A percentile compares a stretch with the other conserved stretches of the same genome.
Evolutionary conservation across 108 stramenopile genomes (phyloP).

Genomic region (Epithemia pelagica): DNA sequence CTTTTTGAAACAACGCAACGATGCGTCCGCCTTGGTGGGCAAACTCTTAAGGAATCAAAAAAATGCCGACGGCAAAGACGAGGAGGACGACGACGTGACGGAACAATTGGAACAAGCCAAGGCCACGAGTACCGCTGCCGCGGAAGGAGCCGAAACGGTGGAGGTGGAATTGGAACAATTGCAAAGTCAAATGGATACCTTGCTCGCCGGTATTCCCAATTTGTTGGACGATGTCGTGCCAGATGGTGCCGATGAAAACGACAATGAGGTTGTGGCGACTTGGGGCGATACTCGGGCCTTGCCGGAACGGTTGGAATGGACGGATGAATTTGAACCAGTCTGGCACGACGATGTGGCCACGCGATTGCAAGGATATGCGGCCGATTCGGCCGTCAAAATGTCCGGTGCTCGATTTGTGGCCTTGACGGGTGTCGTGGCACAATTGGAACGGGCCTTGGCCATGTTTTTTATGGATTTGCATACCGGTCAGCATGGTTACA

Average conservation of each 20-base stretch:
- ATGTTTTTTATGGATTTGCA: slow-evolving; percentile 90
- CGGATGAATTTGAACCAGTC: slow-evolving; percentile 54
- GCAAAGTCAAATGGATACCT: slow-evolving; percentile 53
- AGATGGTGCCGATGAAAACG: slow-evolving; percentile 75
- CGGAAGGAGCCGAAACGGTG: slow-evolving; percentile 44
- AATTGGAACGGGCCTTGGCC: slow-evolving; percentile 90
- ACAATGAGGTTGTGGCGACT: slow-evolving; percentile 68
- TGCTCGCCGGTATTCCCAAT: slow-evolving; percentile 87
- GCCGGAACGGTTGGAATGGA: slow-evolving; percentile 69
- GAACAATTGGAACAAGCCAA: slow-evolving; percentile 53
- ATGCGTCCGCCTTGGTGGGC: slow-evolving; percentile 58
- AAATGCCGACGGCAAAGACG: slow-evolving; percentile 9
- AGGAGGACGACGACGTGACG: slow-evolving; percentile 3
- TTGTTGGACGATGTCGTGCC: slow-evolving; percentile 87
- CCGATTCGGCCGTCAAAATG: slow-evolving; percentile 84
- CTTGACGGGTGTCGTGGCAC: slow-evolving; percentile 76
- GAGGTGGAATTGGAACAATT: slow-evolving; percentile 53
- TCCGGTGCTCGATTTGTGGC: slow-evolving; percentile 91
- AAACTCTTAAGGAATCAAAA: slow-evolving; percentile 49
- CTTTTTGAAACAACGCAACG: slow-evolving; percentile 63
- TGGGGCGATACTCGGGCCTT: slow-evolving; percentile 76
- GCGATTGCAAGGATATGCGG: slow-evolving; percentile 74
- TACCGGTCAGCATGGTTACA: slow-evolving; percentile 77
- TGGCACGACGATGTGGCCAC: slow-evolving; percentile 96
- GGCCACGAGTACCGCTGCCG: slow-evolving; percentile 36